Percentiles rank a stretch among this genome's conserved stretches.
These are phyloP conservation scores for Pichia gijzeniarum DNA, from an alignment of 805 yeast species.

Conservation along the genomic window DNA sequence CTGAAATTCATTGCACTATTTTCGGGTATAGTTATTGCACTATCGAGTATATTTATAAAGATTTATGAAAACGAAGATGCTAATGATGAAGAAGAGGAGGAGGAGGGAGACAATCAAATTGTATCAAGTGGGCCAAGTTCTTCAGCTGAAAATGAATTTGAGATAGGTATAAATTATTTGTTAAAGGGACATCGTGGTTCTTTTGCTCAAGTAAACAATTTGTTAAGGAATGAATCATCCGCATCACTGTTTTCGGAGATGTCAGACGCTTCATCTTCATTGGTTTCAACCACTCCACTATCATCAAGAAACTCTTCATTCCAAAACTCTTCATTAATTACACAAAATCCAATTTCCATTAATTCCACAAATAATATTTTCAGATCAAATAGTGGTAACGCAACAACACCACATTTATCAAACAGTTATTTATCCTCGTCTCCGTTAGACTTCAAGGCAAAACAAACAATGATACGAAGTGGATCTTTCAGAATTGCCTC, in stretches of 20 bases:
- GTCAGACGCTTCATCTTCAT: slow-evolving; percentile 24
- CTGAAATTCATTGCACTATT: slow-evolving; percentile 48
- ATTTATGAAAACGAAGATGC: slow-evolving; percentile 26
- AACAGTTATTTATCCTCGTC: slow-evolving; percentile 18
- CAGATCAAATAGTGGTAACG: slow-evolving; percentile 6
- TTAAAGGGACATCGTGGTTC: slow-evolving; percentile 33
- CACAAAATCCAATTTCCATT: slow-evolving; percentile 9
- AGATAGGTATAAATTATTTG: slow-evolving; percentile 22
- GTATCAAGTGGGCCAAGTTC: not conserved
- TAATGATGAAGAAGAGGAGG: slow-evolving; percentile 6
- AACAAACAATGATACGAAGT: slow-evolving; percentile 18
- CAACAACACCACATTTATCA: not conserved
- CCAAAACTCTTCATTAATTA: not conserved
- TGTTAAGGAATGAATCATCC: slow-evolving; percentile 21
- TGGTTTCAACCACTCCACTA: slow-evolving; percentile 15
- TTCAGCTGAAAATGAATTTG: slow-evolving; percentile 14
- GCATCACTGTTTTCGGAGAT: slow-evolving; percentile 28
- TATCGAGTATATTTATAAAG: slow-evolving; percentile 40
- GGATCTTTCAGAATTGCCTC: slow-evolving; percentile 22
- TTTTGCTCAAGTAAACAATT: slow-evolving; percentile 27
- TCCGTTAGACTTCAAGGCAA: slow-evolving; percentile 23
- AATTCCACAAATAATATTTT: slow-evolving; percentile 17
- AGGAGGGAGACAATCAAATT: not conserved
- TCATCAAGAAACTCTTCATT: slow-evolving; percentile 17
- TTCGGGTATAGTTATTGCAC: slow-evolving; percentile 41